phyloP scores from a whole-genome alignment of 1,284 basidiomycete species.

The Sanguinoderma infundibulare region DNA sequence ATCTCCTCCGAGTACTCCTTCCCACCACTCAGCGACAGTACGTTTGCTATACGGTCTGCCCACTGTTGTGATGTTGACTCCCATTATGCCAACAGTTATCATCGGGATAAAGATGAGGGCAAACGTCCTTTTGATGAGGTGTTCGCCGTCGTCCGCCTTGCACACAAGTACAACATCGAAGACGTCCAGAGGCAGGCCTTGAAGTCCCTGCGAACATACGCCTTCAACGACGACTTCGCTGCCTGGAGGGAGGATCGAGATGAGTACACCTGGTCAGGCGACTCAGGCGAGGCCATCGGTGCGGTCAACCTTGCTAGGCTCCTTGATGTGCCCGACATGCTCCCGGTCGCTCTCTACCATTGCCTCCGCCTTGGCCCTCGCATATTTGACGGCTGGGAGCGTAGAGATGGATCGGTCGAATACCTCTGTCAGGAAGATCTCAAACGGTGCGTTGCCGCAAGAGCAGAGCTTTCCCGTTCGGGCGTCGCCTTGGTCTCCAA shows the following conservation, averaged over 20 bases:
- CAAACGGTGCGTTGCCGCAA: slow-evolving; percentile 1
- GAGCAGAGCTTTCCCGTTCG: not conserved
- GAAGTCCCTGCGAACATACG: not conserved
- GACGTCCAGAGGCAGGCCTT: not conserved
- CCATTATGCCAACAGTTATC: not conserved
- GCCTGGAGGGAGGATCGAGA: not conserved
- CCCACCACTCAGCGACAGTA: not conserved
- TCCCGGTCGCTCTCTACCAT: slow-evolving; percentile 6
- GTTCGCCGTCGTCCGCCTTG: slow-evolving; percentile 1
- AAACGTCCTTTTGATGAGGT: not conserved
- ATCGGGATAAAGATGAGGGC: not conserved
- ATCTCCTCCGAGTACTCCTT: slow-evolving; percentile 2
- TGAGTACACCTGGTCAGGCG: not conserved
- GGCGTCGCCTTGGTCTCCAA: not conserved
- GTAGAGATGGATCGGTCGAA: slow-evolving; percentile 3
- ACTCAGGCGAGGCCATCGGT: not conserved
- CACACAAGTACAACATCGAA: not conserved
- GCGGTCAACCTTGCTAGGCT: slow-evolving; percentile 14
- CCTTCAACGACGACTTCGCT: not conserved
- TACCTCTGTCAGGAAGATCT: slow-evolving; percentile 4
- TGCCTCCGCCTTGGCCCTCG: slow-evolving; percentile 2
- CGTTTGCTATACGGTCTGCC: not conserved
- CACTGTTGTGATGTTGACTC: not conserved
- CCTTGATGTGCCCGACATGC: not conserved
- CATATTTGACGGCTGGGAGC: slow-evolving; percentile 1